Percentiles rank a stretch among this genome's conserved stretches.
These are phyloP conservation scores for Fonsecaea pedrosoi DNA, from an alignment of 2,329 filamentous ascomycete genomes.

Conservation along the genomic window DNA sequence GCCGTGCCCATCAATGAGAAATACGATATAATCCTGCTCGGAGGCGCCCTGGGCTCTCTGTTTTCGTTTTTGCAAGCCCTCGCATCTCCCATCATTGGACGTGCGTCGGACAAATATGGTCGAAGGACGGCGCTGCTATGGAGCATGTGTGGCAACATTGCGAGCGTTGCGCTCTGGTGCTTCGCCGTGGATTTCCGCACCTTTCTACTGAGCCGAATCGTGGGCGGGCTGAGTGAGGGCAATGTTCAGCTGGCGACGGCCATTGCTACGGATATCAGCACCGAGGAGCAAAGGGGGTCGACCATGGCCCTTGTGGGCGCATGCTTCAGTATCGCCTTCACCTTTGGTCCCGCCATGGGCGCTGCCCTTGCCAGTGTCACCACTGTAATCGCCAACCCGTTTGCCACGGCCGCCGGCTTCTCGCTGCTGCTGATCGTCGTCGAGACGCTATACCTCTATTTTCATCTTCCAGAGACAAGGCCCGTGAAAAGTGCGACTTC, in stretches of 20 bases:
- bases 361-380: conserved; percentile 81
- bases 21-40: conserved; percentile 95
- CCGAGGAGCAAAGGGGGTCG: conserved; percentile 79
- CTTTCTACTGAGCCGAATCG: conserved; percentile 89
- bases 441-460: conserved; percentile 88
- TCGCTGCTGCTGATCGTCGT: conserved; percentile 81
- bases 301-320: conserved; percentile 97
- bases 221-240: conserved; percentile 92
- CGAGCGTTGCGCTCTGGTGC: conserved; percentile 94
- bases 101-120: conserved; percentile 85
- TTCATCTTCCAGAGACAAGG: conserved; percentile 83
- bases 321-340: conserved; percentile 97
- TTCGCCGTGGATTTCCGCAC: conserved; percentile 92
- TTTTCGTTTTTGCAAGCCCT: conserved; percentile 93
- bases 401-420: conserved; percentile 88
- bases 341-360: conserved; percentile 90
- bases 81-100: conserved; percentile 89
- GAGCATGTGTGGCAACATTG: conserved; percentile 91
- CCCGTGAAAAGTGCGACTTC: conserved; percentile 57
- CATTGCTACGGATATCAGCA: conserved; percentile 94
- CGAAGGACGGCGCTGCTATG: conserved; percentile 84
- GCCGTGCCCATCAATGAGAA: conserved; percentile 90
- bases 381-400: conserved; percentile 84
- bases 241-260: conserved; percentile 96
- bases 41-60: conserved; percentile 88